Percentiles rank a stretch among this genome's conserved stretches.
Evolutionary conservation across 768 basidiomycete genomes (phyloP).

Genomic region (Rhodosporidiobolus sp.): DNA sequence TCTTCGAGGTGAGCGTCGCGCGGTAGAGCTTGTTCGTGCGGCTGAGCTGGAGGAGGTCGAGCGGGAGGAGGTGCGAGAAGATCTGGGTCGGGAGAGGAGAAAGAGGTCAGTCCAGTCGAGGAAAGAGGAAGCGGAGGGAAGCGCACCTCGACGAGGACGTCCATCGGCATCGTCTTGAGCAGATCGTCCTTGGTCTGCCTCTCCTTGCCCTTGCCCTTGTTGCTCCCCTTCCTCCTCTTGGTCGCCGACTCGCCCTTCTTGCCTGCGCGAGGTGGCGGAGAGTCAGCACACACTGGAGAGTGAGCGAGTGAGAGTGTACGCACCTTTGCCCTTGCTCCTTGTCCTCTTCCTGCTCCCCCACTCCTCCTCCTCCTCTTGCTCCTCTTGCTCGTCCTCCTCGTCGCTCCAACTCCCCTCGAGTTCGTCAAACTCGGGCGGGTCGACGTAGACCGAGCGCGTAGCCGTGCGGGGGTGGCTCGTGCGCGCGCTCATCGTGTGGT

Average conservation of each 20-base stretch:
- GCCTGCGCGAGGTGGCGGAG: neutral
- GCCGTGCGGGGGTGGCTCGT: neutral
- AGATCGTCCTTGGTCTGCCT: constrained; percentile 37
- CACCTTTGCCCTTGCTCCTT: neutral
- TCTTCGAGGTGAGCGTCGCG: neutral
- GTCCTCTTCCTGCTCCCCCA: neutral
- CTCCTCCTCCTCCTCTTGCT: neutral
- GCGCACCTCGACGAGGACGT: constrained; percentile 7
- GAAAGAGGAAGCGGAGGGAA: neutral
- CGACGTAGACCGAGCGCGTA: neutral
- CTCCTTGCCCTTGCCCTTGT: neutral
- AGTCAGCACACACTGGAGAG: neutral
- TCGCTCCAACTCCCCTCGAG: neutral
- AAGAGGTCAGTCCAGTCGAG: constrained; percentile 35
- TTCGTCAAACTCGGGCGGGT: neutral
- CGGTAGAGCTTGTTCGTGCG: constrained; percentile 3
- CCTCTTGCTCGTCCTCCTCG: neutral
- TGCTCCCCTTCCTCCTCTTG: constrained; percentile 22
- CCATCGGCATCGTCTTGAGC: constrained; percentile 5
- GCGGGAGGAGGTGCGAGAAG: constrained; percentile 42
- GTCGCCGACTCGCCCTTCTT: neutral
- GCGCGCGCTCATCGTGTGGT: neutral
- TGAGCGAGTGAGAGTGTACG: neutral
- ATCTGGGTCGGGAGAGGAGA: constrained; percentile 25
- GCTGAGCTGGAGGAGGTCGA: constrained; percentile 33